Conservation (phyloP, 1,284 basidiomycete genomes). For the Schizopora paradoxa region DNA sequence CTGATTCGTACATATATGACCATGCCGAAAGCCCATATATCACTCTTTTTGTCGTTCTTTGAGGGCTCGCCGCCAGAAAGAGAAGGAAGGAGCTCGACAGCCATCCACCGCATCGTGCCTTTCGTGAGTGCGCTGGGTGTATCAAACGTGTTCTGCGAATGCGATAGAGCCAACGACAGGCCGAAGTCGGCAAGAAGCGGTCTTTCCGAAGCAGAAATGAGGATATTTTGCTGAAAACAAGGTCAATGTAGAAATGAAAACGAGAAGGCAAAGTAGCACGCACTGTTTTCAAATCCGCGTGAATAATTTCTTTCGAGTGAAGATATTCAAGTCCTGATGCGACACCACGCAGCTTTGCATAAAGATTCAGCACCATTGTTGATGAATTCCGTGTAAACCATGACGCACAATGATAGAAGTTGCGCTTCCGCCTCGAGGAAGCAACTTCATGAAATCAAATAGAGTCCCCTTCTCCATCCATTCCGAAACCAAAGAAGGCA, state of each 20-base stretch:
- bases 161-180: not conserved
- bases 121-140: not conserved
- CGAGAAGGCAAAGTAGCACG: not conserved
- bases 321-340: conserved; percentile 6
- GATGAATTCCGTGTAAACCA: not conserved
- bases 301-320: conserved; percentile 4
- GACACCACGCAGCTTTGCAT: not conserved
- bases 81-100: conserved; percentile 2
- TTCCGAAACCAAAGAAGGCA: conserved; percentile 15
- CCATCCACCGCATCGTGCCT: conserved; percentile 12
- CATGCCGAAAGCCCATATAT: conserved; percentile 8
- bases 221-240: conserved; percentile 5
- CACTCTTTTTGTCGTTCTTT: not conserved
- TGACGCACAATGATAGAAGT: not conserved
- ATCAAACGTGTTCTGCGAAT: not conserved
- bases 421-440: conserved; percentile 3
- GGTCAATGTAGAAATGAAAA: not conserved
- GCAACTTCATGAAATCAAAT: conserved; percentile 2
- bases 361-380: not conserved
- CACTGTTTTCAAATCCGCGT: conserved; percentile 15
- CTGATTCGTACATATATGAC: conserved; percentile 4
- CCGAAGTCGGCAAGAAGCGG: conserved; percentile 9
- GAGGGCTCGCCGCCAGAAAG: not conserved
- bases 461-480: conserved; percentile 17
- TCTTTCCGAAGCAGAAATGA: conserved; percentile 1